Evolutionary conservation across 2,329 filamentous ascomycete genomes (phyloP).

Genomic region (Neonectria faginata): DNA sequence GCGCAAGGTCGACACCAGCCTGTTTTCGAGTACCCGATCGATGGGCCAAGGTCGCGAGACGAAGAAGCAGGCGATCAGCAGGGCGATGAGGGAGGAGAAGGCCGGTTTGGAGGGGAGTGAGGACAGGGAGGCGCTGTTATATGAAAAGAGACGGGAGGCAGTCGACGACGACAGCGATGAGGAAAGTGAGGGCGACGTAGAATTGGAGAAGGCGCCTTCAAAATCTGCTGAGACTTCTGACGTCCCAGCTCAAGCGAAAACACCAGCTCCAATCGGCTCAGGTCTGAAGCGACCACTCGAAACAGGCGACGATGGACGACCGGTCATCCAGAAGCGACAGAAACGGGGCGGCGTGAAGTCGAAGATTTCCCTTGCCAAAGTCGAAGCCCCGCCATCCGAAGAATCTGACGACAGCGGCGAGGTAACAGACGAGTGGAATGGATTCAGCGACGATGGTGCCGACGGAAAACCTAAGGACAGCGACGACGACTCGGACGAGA

Average conservation of each 20-base stretch:
- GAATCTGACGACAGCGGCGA: conserved; percentile 44
- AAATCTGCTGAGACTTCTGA: conserved; percentile 18
- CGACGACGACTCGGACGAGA: conserved; percentile 41
- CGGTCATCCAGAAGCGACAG: conserved; percentile 85
- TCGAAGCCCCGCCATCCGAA: conserved; percentile 54
- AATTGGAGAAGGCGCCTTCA: neutral
- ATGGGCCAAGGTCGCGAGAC: conserved; percentile 79
- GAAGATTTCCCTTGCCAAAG: conserved; percentile 60
- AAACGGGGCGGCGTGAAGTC: conserved; percentile 72
- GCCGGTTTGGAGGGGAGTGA: conserved; percentile 70
- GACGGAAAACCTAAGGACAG: conserved; percentile 46
- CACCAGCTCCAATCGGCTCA: conserved; percentile 65
- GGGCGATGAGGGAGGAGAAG: conserved; percentile 72
- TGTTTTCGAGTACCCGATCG: conserved; percentile 81
- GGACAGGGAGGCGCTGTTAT: conserved; percentile 66
- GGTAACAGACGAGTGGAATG: conserved; percentile 68
- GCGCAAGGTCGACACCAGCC: conserved; percentile 82
- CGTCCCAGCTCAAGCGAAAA: conserved; percentile 21
- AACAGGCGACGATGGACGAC: conserved; percentile 80
- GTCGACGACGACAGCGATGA: conserved; percentile 42
- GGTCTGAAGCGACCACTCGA: conserved; percentile 91
- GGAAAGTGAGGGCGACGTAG: conserved; percentile 32
- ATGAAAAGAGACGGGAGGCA: conserved; percentile 53
- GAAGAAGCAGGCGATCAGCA: conserved; percentile 75
- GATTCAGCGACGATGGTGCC: conserved; percentile 65